Conservation (phyloP, 805 yeast species). For the Yueomyces sp. region DNA sequence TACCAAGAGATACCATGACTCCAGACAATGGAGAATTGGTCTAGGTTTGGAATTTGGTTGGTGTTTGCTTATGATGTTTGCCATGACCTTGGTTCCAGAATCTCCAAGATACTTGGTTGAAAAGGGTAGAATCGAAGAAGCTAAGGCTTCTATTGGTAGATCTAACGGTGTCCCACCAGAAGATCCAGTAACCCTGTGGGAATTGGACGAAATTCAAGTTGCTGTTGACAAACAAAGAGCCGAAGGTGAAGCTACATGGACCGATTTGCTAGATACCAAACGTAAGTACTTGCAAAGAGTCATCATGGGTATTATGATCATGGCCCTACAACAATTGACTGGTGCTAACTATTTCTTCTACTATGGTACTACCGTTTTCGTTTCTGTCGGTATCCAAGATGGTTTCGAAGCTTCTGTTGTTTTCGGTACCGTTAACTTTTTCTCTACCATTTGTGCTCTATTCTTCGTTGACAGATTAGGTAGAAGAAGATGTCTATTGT, state of each 20-base stretch:
- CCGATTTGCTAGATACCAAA: slow-evolving; percentile 51
- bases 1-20: slow-evolving; percentile 25
- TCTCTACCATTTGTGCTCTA: slow-evolving; percentile 39
- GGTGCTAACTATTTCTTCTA: slow-evolving; percentile 58
- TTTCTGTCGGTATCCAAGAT: slow-evolving; percentile 46
- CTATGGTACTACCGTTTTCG: slow-evolving; percentile 50
- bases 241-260: slow-evolving; percentile 57
- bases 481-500: slow-evolving; percentile 32
- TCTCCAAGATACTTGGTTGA: slow-evolving; percentile 57
- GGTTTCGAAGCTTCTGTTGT: slow-evolving; percentile 46
- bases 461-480: slow-evolving; percentile 42
- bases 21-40: slow-evolving; percentile 64
- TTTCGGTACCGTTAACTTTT: slow-evolving; percentile 46
- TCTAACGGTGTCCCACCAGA: slow-evolving; percentile 44
- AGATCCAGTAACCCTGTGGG: slow-evolving; percentile 41
- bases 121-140: slow-evolving; percentile 43
- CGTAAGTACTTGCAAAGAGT: slow-evolving; percentile 41
- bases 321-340: slow-evolving; percentile 53
- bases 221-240: slow-evolving; percentile 45
- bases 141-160: slow-evolving; percentile 42
- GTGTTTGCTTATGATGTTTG: slow-evolving; percentile 26
- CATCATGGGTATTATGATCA: slow-evolving; percentile 42
- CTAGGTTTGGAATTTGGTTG: slow-evolving; percentile 41
- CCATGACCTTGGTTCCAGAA: slow-evolving; percentile 50
- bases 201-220: slow-evolving; percentile 42